Percentiles rank a stretch among this genome's conserved stretches.
Evolutionary conservation across 169 alveolate species (phyloP).

Genomic region (Plasmodium yoelii): DNA sequence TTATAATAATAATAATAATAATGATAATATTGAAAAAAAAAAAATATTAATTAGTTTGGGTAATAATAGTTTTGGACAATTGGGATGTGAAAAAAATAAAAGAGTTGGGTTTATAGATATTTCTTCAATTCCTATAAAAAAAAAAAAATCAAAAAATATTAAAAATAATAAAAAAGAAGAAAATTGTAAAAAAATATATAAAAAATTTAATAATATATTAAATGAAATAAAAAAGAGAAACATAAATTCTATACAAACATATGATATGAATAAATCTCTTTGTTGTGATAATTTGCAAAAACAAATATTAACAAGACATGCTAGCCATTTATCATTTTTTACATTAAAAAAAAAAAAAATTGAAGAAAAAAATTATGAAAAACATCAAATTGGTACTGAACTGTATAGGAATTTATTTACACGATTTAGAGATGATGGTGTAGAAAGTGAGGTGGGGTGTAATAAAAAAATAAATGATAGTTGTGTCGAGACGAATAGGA

Average conservation of each 20-base stretch:
- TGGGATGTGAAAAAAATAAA: slow-evolving; percentile 38
- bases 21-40: slow-evolving; percentile 62
- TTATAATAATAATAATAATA: slow-evolving; percentile 32
- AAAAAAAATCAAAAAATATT: neutral
- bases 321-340: neutral
- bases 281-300: slow-evolving; percentile 40
- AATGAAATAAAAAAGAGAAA: slow-evolving; percentile 8
- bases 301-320: slow-evolving; percentile 21
- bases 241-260: no score
- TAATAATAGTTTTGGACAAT: slow-evolving; percentile 51
- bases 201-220: slow-evolving; percentile 8
- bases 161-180: slow-evolving; percentile 1
- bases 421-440: no score
- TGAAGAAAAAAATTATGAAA: no score
- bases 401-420: no score
- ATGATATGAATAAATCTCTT: neutral
- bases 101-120: slow-evolving; percentile 35
- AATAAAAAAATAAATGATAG: no score
- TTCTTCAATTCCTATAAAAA: slow-evolving; percentile 15
- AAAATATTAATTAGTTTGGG: slow-evolving; percentile 52
- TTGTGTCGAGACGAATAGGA: no score
- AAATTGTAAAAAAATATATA: neutral
- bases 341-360: no score
- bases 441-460: no score
- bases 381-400: no score